phyloP scores from a whole-genome alignment of 2,329 filamentous ascomycete genomes.

The Neocucurbitaria cava region DNA sequence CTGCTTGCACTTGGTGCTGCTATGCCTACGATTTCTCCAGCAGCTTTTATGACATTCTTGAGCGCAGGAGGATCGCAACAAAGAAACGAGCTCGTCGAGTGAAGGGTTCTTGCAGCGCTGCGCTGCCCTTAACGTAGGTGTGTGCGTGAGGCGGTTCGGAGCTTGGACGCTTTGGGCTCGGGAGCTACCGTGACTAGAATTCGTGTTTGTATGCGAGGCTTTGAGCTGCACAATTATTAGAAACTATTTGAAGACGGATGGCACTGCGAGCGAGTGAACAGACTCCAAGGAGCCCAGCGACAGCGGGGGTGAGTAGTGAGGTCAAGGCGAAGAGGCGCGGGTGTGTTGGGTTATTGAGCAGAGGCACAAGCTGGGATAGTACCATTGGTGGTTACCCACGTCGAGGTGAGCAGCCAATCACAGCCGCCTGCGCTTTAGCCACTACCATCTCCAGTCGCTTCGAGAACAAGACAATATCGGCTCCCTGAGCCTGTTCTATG shows the following conservation, averaged over 20 bases:
- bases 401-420: slow-evolving; percentile 9
- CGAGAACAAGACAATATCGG: background rate
- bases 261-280: slow-evolving; percentile 24
- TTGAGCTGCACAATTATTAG: background rate
- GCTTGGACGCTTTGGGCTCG: background rate
- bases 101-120: background rate
- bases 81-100: background rate
- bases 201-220: background rate
- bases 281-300: slow-evolving; percentile 16
- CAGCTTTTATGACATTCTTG: background rate
- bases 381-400: slow-evolving; percentile 21
- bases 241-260: background rate
- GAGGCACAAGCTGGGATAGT: slow-evolving; percentile 15
- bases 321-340: slow-evolving; percentile 14
- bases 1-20: background rate
- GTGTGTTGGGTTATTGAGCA: slow-evolving; percentile 26
- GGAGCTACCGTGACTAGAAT: background rate
- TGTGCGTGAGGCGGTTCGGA: background rate
- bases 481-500: background rate
- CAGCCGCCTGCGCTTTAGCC: background rate
- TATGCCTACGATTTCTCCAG: background rate
- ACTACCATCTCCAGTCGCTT: background rate
- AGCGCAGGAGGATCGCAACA: background rate
- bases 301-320: slow-evolving; percentile 18
- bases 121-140: background rate